Conservation (phyloP, 1,139 yeast genomes). For the Schwanniomyces etchellsii region DNA sequence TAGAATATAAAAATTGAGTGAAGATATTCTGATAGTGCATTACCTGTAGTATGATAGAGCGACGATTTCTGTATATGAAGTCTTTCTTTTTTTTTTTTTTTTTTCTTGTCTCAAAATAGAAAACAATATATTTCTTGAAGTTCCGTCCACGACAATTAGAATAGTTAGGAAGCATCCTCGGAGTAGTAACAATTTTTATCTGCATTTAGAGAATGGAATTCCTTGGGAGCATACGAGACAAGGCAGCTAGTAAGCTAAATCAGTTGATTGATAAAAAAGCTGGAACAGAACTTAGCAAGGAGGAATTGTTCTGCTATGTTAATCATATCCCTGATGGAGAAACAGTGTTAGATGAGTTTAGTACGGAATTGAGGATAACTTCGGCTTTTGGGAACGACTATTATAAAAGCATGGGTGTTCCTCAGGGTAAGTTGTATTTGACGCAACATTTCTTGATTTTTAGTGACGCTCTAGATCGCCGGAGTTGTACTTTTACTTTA, state of each 20-base stretch:
- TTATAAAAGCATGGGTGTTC: slow-evolving; percentile 21
- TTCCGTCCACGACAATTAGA: too few relatives aligned
- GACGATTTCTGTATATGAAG: too few relatives aligned
- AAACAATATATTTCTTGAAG: too few relatives aligned
- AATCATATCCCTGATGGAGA: slow-evolving; percentile 72
- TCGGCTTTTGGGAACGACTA: slow-evolving; percentile 26
- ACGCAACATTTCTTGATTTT: slow-evolving; percentile 76
- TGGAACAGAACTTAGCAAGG: slow-evolving; percentile 42
- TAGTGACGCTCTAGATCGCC: slow-evolving; percentile 61
- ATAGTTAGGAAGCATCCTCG: too few relatives aligned
- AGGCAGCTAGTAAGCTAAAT: slow-evolving; percentile 38
- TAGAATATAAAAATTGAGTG: too few relatives aligned
- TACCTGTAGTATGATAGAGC: too few relatives aligned
- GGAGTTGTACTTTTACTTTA: slow-evolving; percentile 62
- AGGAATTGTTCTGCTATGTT: slow-evolving; percentile 63
- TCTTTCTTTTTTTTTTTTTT: too few relatives aligned
- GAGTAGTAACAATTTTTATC: too few relatives aligned
- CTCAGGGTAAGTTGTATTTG: slow-evolving; percentile 59
- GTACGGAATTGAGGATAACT: slow-evolving; percentile 61
- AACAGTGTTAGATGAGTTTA: slow-evolving; percentile 55
- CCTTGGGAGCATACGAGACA: slow-evolving; percentile 41
- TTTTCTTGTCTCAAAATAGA: too few relatives aligned
- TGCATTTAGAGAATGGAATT: slow-evolving; percentile 44
- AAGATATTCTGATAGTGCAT: too few relatives aligned
- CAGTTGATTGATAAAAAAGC: slow-evolving; percentile 38